Evolutionary conservation across 257 asterid species (phyloP), one percentile per base, ranked within the genome.

Genomic region (Buddleja alternifolia): DNA sequence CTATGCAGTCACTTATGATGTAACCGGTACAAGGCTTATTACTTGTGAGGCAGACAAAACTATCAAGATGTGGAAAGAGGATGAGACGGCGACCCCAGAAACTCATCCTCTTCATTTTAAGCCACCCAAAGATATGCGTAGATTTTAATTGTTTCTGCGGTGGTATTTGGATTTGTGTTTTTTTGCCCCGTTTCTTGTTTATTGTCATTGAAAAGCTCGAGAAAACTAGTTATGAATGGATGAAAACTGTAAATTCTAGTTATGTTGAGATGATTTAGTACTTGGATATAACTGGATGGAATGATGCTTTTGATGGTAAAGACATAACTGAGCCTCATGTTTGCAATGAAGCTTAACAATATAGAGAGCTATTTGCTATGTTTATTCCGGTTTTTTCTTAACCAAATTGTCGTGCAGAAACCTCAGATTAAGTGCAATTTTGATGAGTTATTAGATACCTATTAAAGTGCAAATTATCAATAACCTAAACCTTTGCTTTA

Each of bases 21-120:
- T 56, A 14, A 85, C 92, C 0, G 98, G 98, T 24, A 75, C 97
- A 8, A 87, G 97, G 85, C 95, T 94, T 24, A 87, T 94, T 4
- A 83, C 85, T 36, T 94, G 99, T 32, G 99, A 91, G 82, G 97
- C 97, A 0, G 99, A 89, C 81, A 93, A 93, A 81, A 93, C 97
- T 12, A 88, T 93, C 72, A 93, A 93, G 85, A 88, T 91, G 99
- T 94, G 99, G 99, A 94, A 84, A 80, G 96, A 94, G 75, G 97
- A 94, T 29, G 95, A 85, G 16, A 73, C 34, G 10, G 97, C 99
- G 4, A 84, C 99, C 17, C 93, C 97, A 1, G 97, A 94, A 81
- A 80, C 97, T 37, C 97, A 91, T 79, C 97, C 97, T 58, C 81
- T 94, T 60, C 83, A 89, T 78, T 94, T 91, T 71, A 94, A 86